Evolutionary conservation across 2,329 filamentous ascomycete species (phyloP), one percentile per base, ranked within the genome.

Genomic region (Sporothrix curviconia): DNA sequence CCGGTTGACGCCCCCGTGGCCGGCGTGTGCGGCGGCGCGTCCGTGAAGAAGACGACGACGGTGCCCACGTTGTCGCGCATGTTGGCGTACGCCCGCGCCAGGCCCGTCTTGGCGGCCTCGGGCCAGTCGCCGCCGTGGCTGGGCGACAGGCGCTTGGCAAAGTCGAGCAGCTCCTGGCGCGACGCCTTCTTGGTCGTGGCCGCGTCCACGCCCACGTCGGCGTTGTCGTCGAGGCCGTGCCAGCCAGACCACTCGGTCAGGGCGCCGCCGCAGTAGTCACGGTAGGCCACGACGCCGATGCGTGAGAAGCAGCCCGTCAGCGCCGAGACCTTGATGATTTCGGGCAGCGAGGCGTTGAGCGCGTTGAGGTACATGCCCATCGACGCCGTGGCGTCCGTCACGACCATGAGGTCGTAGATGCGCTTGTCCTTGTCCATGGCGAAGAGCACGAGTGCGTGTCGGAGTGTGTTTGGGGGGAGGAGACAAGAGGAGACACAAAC

Each of bases 181-280:
- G 64, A 65, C 25, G 66, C 64, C 2, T 66, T 62, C 11, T 46
- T 17, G 30, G 5, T 12, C 28, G 43, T 24, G 36, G 50, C 15
- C 14, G 3, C 59, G 55, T 0, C 61, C 12, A 22, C 50, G 14
- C 22, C 51, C 6, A 25, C 9, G 32, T 34, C 32, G 30, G 32
- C 42, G 14, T 52, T 42, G 19, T 57, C 30, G 40, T 57, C 59
- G 12, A 47, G 61, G 12, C 66, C 61, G 53, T 71, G 70, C 78
- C 78, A 80, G 3, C 77, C 76, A 0, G 77, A 79, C 74, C 76
- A 81, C 50, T 78, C 68, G 2, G 73, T 71, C 24, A 76, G 59
- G 30, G 58, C 28, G 4, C 53, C 43, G 14, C 65, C 64, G 59
- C 66, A 69, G 63, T 79, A 79, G 65, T 81, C 78, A 6, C 78